Conservation (phyloP, 768 basidiomycete genomes). For the Gymnopilus dilepis region DNA sequence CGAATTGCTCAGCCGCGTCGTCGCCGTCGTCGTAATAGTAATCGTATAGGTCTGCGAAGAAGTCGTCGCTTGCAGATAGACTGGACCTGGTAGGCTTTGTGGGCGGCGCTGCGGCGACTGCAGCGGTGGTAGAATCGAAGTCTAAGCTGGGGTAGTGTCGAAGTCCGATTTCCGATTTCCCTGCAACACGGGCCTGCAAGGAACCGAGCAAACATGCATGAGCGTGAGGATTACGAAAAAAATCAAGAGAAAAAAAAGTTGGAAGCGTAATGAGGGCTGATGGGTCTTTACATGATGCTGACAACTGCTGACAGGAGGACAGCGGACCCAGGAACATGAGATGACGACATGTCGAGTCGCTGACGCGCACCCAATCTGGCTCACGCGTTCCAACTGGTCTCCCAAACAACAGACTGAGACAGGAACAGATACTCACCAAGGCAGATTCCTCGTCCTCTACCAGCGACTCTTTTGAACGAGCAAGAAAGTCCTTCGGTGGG, state of each 20-base stretch:
- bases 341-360: constrained; percentile 21
- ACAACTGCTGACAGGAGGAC: not conserved
- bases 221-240: constrained; percentile 22
- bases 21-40: constrained; percentile 20
- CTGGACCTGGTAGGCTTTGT: constrained; percentile 2
- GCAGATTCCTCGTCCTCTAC: constrained; percentile 24
- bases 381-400: not conserved
- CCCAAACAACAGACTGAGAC: not conserved
- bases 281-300: constrained; percentile 5
- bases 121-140: not conserved
- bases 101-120: not conserved
- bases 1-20: constrained; percentile 2
- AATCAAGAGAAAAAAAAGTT: constrained; percentile 2
- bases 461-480: constrained; percentile 14
- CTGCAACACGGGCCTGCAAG: constrained; percentile 24
- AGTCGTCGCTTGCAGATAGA: constrained; percentile 12
- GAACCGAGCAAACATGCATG: constrained; percentile 20
- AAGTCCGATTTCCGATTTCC: constrained; percentile 15
- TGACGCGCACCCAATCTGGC: constrained; percentile 7
- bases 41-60: constrained; percentile 24
- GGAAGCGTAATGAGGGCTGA: constrained; percentile 1
- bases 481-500: constrained; percentile 36
- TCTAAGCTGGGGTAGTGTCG: constrained; percentile 1
- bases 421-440: constrained; percentile 33
- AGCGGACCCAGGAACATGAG: constrained; percentile 8